Evolutionary conservation across 1,139 yeast genomes (phyloP), one percentile per base, ranked within the genome.

Genomic region (Kluyveromyces marxianus): DNA sequence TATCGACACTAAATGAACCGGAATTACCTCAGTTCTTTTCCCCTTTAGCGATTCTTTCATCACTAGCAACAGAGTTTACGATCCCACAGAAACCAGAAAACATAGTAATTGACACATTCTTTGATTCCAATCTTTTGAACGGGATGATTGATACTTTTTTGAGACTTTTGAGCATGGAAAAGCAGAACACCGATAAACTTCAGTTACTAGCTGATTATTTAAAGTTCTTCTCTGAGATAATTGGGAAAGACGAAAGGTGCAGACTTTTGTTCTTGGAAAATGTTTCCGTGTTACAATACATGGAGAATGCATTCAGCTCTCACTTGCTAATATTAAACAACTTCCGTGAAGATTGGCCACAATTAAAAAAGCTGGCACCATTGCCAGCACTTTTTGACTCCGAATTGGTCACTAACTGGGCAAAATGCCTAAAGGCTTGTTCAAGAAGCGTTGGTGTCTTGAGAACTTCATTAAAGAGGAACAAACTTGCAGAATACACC

Each of bases 391-490:
- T 62, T 21, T 52, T 58, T 40, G 61, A 61, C 42, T 48, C 54
- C 27, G 56, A 54, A 36, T 34, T 56, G 4, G 49, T 53, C 3
- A 42, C 53, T 26, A 52, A 63, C 21, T 62, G 67, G 66, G 45
- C 62, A 24, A 46, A 46, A 50, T 69, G 87, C 35, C 66, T 85
- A 30, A 70, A 94, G 46, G 79, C 95, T 0, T 69, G 87, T 27
- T 85, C 95, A 0, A 70, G 96, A 57, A 83, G 94, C 25, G 83
- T 86, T 0, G 70, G 83, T 1, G 67, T 83, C 1, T 67, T 86
- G 46, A 71, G 95, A 45, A 85, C 94, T 0, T 77, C 81, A 49
- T 72, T 87, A 51, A 79, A 78, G 21, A 77, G 81, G 35, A 68
- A 77, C 31, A 76, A 75, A 28, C 69, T 81, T 25, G 73, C 81